Base-by-base conservation (phyloP, 2,329 filamentous ascomycete genomes). In the Arthrinium puccinioides region DNA sequence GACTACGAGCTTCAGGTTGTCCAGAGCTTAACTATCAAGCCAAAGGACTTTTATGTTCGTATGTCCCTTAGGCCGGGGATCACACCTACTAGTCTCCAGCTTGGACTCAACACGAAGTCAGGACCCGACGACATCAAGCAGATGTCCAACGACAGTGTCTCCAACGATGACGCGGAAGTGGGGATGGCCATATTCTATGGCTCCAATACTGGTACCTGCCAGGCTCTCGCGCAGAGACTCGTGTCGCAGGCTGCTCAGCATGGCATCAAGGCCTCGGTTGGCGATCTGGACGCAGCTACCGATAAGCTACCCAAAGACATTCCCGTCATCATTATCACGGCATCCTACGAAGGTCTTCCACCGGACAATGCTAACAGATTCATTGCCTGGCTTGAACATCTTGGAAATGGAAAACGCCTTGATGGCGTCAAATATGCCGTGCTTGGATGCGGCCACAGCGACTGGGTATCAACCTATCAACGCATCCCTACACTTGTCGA, bases 401-500 rank as follows among this genome's bases (percentile, higher is more conserved):
- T 66, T 7, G 53, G 62, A 26, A 39, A 44, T 9, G 59, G 64
- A 18, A 20, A 30, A n/a, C 10, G 20, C 14, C 48, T 74, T 7
- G 57, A 64, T 14, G 65, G 61, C 14, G 60, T 69, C 4, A 60
- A 64, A n/a, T 77, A 69, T 48, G 66, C 72, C 5, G 64, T 76
- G 8, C 78, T 77, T 49, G 74, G 74, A 13, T 72, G 67, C 39
- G 74, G 75, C 6, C 56, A 62, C 32, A 48, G 49, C 30, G 63
- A 75, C 42, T 79, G 75, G 75, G 55, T 61, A 0, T 57, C 66
- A 23, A 87, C 82, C 0, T 87, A 80, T 57, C 79, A 87, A 44
- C 67, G 67, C 7, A 69, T 87, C 6, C 83, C 84, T 0, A 83
- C 66, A 40, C 60, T 78, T 0, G 64, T 85, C 2, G 72, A 87